These are phyloP conservation scores for Fusarium poae DNA, from an alignment of 2,329 filamentous ascomycete genomes.

Conservation along the genomic window DNA sequence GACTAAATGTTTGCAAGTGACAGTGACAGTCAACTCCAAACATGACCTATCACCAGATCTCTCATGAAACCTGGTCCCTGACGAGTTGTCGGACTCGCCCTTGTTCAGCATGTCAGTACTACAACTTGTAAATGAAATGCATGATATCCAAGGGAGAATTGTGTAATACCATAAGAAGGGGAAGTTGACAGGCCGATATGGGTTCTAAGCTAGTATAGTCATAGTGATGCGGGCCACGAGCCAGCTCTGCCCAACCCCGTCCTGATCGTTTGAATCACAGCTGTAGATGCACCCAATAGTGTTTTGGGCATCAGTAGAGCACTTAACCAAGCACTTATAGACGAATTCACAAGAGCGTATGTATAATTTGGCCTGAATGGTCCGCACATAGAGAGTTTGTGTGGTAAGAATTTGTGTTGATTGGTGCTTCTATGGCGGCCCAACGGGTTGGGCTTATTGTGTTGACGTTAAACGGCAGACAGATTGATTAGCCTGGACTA, in stretches of 20 bases:
- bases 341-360: neutral
- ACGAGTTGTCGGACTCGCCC: slow-evolving; percentile 11
- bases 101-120: slow-evolving; percentile 15
- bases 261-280: slow-evolving; percentile 11
- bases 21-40: neutral
- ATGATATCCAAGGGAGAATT: slow-evolving; percentile 1
- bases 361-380: neutral
- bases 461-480: neutral
- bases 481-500: too few species aligned
- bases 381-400: neutral
- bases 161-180: slow-evolving; percentile 7
- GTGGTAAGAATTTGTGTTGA: neutral
- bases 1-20: neutral
- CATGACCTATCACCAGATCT: slow-evolving; percentile 16
- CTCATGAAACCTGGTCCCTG: slow-evolving; percentile 24
- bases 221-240: slow-evolving; percentile 38
- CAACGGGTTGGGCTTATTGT: slow-evolving; percentile 19
- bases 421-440: slow-evolving; percentile 13
- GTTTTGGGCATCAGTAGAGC: neutral
- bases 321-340: neutral
- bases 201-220: neutral
- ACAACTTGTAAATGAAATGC: neutral
- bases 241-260: slow-evolving; percentile 2
- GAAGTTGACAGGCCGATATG: slow-evolving; percentile 6
- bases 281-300: neutral